These are phyloP conservation scores for Sclerospora graminicola DNA, from an alignment of 352 stramenopile species.

Conservation along the genomic window DNA sequence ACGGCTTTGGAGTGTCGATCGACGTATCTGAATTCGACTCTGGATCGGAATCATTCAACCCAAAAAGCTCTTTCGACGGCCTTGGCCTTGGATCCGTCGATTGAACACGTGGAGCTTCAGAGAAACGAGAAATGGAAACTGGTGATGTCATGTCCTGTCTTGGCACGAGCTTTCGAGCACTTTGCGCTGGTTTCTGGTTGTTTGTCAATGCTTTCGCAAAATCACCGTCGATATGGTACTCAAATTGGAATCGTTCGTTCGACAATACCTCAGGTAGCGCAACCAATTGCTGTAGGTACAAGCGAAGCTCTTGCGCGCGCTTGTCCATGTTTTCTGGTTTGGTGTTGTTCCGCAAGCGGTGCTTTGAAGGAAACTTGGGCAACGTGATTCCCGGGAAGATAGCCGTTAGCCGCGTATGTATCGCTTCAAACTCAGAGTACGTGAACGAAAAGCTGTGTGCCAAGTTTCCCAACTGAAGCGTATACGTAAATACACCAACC, in stretches of 20 bases:
- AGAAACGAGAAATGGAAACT: slow-evolving; percentile 9
- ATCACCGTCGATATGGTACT: slow-evolving; percentile 42
- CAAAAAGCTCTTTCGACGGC: slow-evolving; percentile 39
- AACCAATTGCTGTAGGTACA: slow-evolving; percentile 66
- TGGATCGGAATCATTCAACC: slow-evolving; percentile 38
- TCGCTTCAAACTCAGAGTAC: slow-evolving; percentile 66
- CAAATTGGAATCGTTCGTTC: slow-evolving; percentile 54
- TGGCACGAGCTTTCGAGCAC: slow-evolving; percentile 6
- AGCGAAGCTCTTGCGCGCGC: slow-evolving; percentile 63
- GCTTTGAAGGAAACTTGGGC: slow-evolving; percentile 75
- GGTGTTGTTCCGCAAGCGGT: slow-evolving; percentile 60
- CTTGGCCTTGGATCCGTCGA: slow-evolving; percentile 10
- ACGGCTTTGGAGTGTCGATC: slow-evolving; percentile 17
- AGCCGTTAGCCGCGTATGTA: slow-evolving; percentile 36
- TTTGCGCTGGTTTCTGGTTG: slow-evolving; percentile 6
- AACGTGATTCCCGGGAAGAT: slow-evolving; percentile 23
- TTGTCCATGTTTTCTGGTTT: slow-evolving; percentile 84
- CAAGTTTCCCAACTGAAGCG: slow-evolving; percentile 30
- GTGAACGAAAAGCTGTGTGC: slow-evolving; percentile 50
- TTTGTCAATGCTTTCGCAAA: slow-evolving; percentile 29
- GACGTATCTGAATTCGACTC: slow-evolving; percentile 42
- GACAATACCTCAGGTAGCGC: slow-evolving; percentile 31
- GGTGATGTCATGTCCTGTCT: slow-evolving; percentile 7
- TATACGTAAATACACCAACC: slow-evolving; percentile 59
- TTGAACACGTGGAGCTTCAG: slow-evolving; percentile 6